Conservation (phyloP, 352 stramenopile genomes). For the Globisporangium mamillatum region DNA sequence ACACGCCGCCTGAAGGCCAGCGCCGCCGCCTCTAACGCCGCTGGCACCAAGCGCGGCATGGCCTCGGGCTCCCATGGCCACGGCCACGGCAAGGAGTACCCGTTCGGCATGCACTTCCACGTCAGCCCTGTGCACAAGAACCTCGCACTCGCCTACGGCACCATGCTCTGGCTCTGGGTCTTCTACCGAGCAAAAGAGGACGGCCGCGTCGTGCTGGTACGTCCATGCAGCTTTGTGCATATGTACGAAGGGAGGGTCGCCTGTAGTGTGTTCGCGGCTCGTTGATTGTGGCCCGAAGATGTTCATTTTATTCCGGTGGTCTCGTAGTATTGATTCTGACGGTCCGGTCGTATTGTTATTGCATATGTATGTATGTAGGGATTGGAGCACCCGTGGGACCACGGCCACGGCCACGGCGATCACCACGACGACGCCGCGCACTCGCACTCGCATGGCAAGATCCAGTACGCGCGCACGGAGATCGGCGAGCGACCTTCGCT, state of each 20-base stretch:
- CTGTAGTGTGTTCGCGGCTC: neutral
- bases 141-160: slow-evolving; percentile 81
- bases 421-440: slow-evolving; percentile 28
- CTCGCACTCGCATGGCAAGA: slow-evolving; percentile 30
- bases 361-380: slow-evolving; percentile 33
- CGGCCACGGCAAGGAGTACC: slow-evolving; percentile 56
- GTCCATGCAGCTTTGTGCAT: slow-evolving; percentile 10
- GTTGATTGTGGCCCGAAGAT: neutral
- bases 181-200: slow-evolving; percentile 90
- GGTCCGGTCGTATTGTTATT: slow-evolving; percentile 1
- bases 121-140: slow-evolving; percentile 88
- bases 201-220: slow-evolving; percentile 71
- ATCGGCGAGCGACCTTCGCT: slow-evolving; percentile 59
- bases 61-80: slow-evolving; percentile 39
- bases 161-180: slow-evolving; percentile 89
- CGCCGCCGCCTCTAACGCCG: slow-evolving; percentile 16
- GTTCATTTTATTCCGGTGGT: slow-evolving; percentile 15
- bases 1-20: slow-evolving; percentile 42
- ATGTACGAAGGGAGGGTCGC: neutral
- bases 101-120: slow-evolving; percentile 88
- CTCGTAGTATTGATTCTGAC: slow-evolving; percentile 5
- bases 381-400: slow-evolving; percentile 86
- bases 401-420: slow-evolving; percentile 41
- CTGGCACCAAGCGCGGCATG: slow-evolving; percentile 49
- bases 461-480: slow-evolving; percentile 68